Base-by-base conservation (phyloP, 2,329 filamentous ascomycete species). In the Sclerotinia borealis region DNA sequence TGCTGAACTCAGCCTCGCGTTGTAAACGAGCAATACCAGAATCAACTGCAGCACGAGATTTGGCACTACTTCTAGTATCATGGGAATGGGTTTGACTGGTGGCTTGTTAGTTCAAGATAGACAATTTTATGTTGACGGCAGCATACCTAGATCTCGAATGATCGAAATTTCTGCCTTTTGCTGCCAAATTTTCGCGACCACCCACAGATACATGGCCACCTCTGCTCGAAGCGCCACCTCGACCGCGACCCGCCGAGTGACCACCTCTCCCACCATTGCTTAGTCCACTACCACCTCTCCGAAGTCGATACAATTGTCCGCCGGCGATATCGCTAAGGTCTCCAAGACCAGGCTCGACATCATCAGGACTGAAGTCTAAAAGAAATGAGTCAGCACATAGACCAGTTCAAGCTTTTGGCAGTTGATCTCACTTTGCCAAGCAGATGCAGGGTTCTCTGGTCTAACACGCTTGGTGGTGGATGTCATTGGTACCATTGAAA, bases 261-360 rank as follows among this genome's bases (percentile, higher is more conserved):
- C 60, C 59, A 29, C 60, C 63, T 65, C 63, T 64, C 36, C 63
- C 52, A 39, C 56, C 43, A 19, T 27, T 58, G 43, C 29, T 64
- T 13, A 41, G 17, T 22, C 41, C 29, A 43, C 5, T 50, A 49
- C 58, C 61, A 29, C 51, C 63, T 65, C 64, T 66, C 29, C 71
- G 64, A n/a, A 70, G 22, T 17, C 72, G 67, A 59, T 69, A 69
- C 5, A 73, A 59, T 51, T 72, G 70, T 11, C 72, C 72, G 56
- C 70, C 67, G 4, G 67, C 68, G 48, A 73, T 71, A 15, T 66
- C 63, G n/a, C 71, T 68, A 25, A 72, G 66, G 1, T 65, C 50
- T 5, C 61, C 64, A 7, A 67, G 49, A 1, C 67, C 61, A 7
- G 67, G 66, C 36, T 69, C 59, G 17, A 66, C 54, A 59, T 72